Evolutionary conservation across 1,139 yeast genomes (phyloP).

Genomic region (Sugiyamaella novakii): DNA sequence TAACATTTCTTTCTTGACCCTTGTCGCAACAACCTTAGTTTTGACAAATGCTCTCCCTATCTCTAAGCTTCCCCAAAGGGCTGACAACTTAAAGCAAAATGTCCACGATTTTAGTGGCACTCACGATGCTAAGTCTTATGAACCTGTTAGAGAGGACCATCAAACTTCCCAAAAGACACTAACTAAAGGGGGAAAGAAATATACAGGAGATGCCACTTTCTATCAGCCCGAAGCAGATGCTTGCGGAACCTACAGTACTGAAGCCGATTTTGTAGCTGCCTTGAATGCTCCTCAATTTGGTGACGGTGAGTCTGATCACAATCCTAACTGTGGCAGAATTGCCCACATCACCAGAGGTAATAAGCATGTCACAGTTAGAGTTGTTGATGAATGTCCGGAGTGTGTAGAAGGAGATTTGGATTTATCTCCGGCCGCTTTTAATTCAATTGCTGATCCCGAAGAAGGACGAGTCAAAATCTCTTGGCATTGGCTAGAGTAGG

Average conservation of each 20-base stretch:
- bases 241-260: conserved; percentile 54
- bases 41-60: conserved; percentile 9
- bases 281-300: conserved; percentile 41
- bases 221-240: conserved; percentile 63
- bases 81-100: neutral
- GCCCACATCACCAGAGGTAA: conserved; percentile 49
- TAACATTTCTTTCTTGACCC: conserved; percentile 3
- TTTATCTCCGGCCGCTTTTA: conserved; percentile 56
- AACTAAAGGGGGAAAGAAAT: no score
- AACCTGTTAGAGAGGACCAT: no score
- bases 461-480: conserved; percentile 51
- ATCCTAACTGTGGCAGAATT: conserved; percentile 52
- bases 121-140: neutral
- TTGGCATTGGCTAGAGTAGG: conserved; percentile 47
- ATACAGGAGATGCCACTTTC: conserved; percentile 62
- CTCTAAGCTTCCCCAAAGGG: conserved; percentile 6
- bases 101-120: neutral
- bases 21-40: conserved; percentile 3
- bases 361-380: conserved; percentile 51
- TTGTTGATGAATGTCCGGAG: conserved; percentile 56
- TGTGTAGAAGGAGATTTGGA: conserved; percentile 52
- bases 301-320: conserved; percentile 42
- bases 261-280: conserved; percentile 51
- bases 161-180: no score
- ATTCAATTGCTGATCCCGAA: conserved; percentile 46